These are phyloP conservation scores for Dioszegia aurantiaca DNA, from an alignment of 768 basidiomycete species.

Conservation along the genomic window DNA sequence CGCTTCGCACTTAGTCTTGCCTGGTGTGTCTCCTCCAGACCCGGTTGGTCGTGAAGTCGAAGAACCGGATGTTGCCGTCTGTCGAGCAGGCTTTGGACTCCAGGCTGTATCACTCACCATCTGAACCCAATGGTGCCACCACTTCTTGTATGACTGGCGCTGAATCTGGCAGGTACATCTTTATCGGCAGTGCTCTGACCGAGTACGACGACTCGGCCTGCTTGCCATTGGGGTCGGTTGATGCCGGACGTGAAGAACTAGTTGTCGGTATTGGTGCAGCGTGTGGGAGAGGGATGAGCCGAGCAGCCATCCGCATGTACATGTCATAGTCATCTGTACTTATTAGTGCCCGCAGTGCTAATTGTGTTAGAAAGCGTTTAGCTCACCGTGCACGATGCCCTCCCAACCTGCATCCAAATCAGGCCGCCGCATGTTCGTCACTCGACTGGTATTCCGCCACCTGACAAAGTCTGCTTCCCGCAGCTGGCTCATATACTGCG, in stretches of 20 bases:
- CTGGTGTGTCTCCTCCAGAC: neutral
- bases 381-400: slow-evolving; percentile 87
- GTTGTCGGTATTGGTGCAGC: slow-evolving; percentile 4
- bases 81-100: too few species aligned
- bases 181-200: slow-evolving; percentile 81
- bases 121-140: slow-evolving; percentile 71
- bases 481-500: slow-evolving; percentile 89
- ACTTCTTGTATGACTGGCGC: slow-evolving; percentile 89
- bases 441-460: slow-evolving; percentile 92
- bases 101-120: slow-evolving; percentile 73
- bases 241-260: slow-evolving; percentile 58
- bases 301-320: slow-evolving; percentile 90
- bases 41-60: too few species aligned
- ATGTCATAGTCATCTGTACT: slow-evolving; percentile 86
- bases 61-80: too few species aligned
- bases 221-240: slow-evolving; percentile 33
- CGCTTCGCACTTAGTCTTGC: neutral
- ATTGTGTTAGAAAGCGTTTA: neutral
- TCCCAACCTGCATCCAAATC: slow-evolving; percentile 98
- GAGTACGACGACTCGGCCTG: slow-evolving; percentile 83
- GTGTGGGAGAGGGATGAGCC: slow-evolving; percentile 73
- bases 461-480: slow-evolving; percentile 97
- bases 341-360: neutral
- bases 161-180: slow-evolving; percentile 77
- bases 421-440: slow-evolving; percentile 81